Evolutionary conservation across 768 basidiomycete genomes (phyloP), one percentile per base, ranked within the genome.

Genomic region (Auricularia auricula-judae): DNA sequence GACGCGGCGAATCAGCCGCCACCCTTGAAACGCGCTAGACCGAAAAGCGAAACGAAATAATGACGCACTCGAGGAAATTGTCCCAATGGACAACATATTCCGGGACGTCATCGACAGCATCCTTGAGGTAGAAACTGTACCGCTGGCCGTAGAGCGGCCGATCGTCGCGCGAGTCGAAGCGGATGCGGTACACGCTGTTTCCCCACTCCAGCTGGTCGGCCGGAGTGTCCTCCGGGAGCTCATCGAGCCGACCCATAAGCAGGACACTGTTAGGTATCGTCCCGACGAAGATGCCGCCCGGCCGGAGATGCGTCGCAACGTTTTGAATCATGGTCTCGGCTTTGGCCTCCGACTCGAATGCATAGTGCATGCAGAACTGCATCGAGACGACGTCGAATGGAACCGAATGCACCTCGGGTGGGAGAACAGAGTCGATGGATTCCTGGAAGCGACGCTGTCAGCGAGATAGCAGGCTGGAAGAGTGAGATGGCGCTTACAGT

Each of bases 331-430:
- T 97, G 73, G 85, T 88, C 36, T 91, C 82, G 33, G 86, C 90
- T 72, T 97, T 97, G 65, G 82, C 78, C 36, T 85, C 82, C n/a
- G 83, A 88, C 74, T 98, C 94, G 73, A 99, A 98, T 7, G 97
- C 97, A 72, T 99, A 98, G 74, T 99, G 97, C 91, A 99, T 98
- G 75, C 97, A 98, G 74, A 99, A 99, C 73, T 99, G 97, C 93
- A 98, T 92, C 2, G 93, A 91, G 4, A 98, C 93, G 64, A 93
- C 91, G 71, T 98, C 97, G 71, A 97, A 97, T 4, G 87, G 87
- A 36, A 81, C 80, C 0, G 76, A 77, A 33, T 91, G 81, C 66
- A 81, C 77, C 18, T 80, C 79, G 1, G 83, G 82, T 3, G 86
- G 75, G 61, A 98, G 83, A n/a, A 80, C 86, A 61, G 83, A 83